phyloP scores from a whole-genome alignment of 2,329 filamentous ascomycete genomes.

The Hyphodiscus sp. region DNA sequence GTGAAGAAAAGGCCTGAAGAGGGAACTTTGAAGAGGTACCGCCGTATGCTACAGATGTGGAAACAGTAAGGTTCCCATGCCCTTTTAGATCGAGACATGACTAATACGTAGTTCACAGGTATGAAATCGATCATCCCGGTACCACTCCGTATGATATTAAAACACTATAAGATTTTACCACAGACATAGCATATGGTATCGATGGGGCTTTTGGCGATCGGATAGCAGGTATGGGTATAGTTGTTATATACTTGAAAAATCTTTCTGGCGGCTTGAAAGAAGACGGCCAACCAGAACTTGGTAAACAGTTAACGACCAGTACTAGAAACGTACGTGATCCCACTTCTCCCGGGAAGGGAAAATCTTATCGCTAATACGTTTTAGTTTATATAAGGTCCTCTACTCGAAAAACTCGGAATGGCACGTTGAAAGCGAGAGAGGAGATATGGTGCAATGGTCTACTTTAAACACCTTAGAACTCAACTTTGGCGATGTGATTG shows the following conservation, averaged over 20 bases:
- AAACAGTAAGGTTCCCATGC: neutral
- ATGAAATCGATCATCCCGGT: no score
- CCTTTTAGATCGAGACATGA: no score
- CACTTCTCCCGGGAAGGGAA: neutral
- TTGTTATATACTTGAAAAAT: slow-evolving; percentile 3
- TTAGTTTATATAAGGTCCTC: slow-evolving; percentile 10
- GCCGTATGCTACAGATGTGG: neutral
- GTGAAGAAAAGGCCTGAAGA: slow-evolving; percentile 1
- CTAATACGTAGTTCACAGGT: no score
- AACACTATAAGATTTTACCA: slow-evolving; percentile 3
- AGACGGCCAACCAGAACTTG: neutral
- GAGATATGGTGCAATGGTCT: slow-evolving; percentile 5
- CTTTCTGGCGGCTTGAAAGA: slow-evolving; percentile 2
- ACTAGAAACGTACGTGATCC: slow-evolving; percentile 1
- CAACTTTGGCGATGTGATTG: slow-evolving; percentile 7
- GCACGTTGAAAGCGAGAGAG: slow-evolving; percentile 6
- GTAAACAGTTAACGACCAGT: neutral
- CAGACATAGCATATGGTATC: slow-evolving; percentile 1
- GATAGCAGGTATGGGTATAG: slow-evolving; percentile 1
- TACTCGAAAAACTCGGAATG: neutral
- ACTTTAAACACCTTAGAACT: slow-evolving; percentile 9
- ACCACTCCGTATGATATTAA: neutral
- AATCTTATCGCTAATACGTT: slow-evolving; percentile 6
- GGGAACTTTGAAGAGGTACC: neutral
- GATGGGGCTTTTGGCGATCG: slow-evolving; percentile 1